Percentiles rank a stretch among this genome's conserved stretches.
These are phyloP conservation scores for Gastrolobium bilobum DNA, from an alignment of 306 rosid genomes.

Conservation along the genomic window DNA sequence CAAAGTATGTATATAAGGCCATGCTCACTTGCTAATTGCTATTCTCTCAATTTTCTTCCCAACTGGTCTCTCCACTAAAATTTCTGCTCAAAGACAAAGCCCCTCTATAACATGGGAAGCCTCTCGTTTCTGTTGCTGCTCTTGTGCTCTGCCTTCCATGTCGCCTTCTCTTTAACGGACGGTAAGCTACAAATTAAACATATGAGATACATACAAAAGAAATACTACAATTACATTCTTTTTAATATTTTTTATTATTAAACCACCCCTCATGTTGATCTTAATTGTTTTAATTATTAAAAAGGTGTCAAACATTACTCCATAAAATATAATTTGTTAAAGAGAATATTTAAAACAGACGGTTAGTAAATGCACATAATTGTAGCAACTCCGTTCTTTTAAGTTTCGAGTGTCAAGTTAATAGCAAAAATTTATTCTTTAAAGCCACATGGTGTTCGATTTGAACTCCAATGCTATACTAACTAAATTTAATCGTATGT, in stretches of 20 bases:
- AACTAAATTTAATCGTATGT: not conserved
- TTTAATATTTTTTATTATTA: too few relatives aligned
- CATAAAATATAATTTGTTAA: too few relatives aligned
- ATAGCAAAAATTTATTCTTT: not conserved
- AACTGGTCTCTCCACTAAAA: not conserved
- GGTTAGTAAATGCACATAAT: too few relatives aligned
- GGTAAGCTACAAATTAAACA: slow-evolving; percentile 53
- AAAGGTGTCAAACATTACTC: too few relatives aligned
- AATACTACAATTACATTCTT: too few relatives aligned
- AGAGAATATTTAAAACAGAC: too few relatives aligned
- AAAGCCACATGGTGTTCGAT: not conserved
- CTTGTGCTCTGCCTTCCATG: slow-evolving; percentile 58
- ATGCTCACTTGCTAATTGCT: slow-evolving; percentile 3
- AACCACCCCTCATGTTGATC: too few relatives aligned
- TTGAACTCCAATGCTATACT: not conserved
- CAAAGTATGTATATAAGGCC: slow-evolving; percentile 62
- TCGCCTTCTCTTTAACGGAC: slow-evolving; percentile 56
- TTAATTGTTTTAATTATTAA: too few relatives aligned
- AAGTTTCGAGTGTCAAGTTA: not conserved
- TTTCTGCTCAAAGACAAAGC: not conserved
- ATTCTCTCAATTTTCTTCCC: not conserved
- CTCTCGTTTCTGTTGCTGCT: slow-evolving; percentile 54
- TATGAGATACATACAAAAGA: not conserved
- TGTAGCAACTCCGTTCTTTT: not conserved
- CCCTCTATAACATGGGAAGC: slow-evolving; percentile 44